phyloP scores from a whole-genome alignment of 352 stramenopile species.

The Phytophthora sojae region DNA sequence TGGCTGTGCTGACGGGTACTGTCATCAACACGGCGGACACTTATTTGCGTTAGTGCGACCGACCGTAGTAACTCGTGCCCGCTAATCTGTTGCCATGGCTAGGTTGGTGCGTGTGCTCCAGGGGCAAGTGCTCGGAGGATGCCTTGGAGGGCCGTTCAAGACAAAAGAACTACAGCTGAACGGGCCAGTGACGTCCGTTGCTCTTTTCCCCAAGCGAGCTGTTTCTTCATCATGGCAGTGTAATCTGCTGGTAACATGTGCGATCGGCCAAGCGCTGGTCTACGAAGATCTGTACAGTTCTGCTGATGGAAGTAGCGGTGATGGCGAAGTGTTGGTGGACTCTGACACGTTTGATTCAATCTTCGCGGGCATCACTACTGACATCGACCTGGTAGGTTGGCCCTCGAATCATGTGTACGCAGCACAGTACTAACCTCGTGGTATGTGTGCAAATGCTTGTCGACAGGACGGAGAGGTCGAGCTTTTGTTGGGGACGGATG shows the following conservation, averaged over 20 bases:
- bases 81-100: neutral
- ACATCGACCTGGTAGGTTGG: slow-evolving; percentile 68
- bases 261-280: slow-evolving; percentile 66
- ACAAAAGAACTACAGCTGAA: slow-evolving; percentile 63
- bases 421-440: neutral
- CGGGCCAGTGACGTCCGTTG: slow-evolving; percentile 67
- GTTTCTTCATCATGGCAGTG: slow-evolving; percentile 32
- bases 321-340: slow-evolving; percentile 43
- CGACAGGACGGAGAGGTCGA: slow-evolving; percentile 66
- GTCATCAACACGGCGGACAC: no score
- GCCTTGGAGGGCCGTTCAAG: slow-evolving; percentile 55
- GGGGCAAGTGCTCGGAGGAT: slow-evolving; percentile 39
- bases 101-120: slow-evolving; percentile 66
- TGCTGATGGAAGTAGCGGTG: slow-evolving; percentile 6
- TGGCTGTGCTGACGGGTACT: slow-evolving; percentile 75
- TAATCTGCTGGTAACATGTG: slow-evolving; percentile 69
- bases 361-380: slow-evolving; percentile 55
- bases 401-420: neutral
- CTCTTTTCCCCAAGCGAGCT: slow-evolving; percentile 50
- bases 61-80: slow-evolving; percentile 5
- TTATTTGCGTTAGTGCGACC: neutral
- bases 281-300: slow-evolving; percentile 57
- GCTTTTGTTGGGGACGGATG: slow-evolving; percentile 69
- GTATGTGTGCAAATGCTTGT: neutral
- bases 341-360: slow-evolving; percentile 75